A percentile compares a stretch with the other conserved stretches of the same genome.
Conservation (phyloP, 2,329 filamentous ascomycete species). For the Botrytis galanthina region DNA sequence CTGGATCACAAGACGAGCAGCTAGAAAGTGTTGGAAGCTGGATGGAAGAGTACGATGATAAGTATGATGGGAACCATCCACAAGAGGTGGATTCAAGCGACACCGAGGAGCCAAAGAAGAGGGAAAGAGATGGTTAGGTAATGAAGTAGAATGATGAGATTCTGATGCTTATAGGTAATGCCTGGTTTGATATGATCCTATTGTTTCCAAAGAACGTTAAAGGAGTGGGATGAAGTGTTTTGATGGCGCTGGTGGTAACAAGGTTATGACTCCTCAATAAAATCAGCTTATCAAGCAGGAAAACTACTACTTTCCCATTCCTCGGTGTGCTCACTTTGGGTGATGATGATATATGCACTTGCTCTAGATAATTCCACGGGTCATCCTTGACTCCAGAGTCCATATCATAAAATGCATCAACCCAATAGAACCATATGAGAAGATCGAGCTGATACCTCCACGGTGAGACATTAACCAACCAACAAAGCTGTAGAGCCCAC, state of each 20-base stretch:
- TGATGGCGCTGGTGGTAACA: not conserved
- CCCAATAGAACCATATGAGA: not conserved
- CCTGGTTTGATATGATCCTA: not conserved
- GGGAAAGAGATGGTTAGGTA: not conserved
- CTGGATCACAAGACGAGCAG: not conserved
- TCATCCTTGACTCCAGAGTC: not conserved
- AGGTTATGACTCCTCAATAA: not conserved
- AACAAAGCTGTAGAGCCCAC: not conserved
- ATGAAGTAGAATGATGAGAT: not conserved
- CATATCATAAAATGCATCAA: not conserved
- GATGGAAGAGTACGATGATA: not conserved
- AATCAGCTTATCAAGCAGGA: not conserved
- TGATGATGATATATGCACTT: not conserved
- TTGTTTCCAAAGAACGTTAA: not conserved
- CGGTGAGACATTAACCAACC: not conserved
- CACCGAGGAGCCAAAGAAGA: not conserved
- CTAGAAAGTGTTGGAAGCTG: not conserved
- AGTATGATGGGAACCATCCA: not conserved
- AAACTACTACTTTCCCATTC: not conserved
- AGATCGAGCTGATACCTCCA: not conserved
- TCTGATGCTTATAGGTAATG: not conserved
- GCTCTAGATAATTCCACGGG: not conserved
- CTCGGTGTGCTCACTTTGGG: not conserved
- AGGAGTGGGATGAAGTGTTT: not conserved
- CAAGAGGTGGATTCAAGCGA: not conserved